Percentiles rank a stretch among this genome's conserved stretches.
phyloP scores from a whole-genome alignment of 345 rosid species.

The Citrus mangshanensis region DNA sequence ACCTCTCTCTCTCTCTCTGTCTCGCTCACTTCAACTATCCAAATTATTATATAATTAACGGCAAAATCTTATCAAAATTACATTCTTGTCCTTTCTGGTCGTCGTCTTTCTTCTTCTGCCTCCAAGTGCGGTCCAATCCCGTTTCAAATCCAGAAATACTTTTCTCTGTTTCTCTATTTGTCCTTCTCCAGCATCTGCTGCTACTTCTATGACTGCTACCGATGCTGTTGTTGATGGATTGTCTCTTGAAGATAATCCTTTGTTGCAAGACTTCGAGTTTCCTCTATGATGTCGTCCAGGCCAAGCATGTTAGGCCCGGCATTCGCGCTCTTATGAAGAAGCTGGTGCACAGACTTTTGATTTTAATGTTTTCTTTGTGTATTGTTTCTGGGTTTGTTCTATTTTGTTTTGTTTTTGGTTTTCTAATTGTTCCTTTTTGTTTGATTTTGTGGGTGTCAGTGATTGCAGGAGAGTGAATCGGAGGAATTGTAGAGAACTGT shows the following conservation, averaged over 20 bases:
- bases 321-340: constrained; percentile 60
- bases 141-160: constrained; percentile 27
- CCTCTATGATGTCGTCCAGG: constrained; percentile 59
- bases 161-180: constrained; percentile 14
- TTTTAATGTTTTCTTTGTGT: neutral
- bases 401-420: neutral
- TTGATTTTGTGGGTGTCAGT: neutral
- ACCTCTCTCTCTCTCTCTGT: too few species aligned
- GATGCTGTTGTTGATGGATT: constrained; percentile 22
- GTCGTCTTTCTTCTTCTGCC: constrained; percentile 43
- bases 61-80: constrained; percentile 31
- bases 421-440: too few species aligned
- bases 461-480: constrained; percentile 62
- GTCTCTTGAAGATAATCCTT: constrained; percentile 51
- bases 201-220: constrained; percentile 14
- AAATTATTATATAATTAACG: constrained; percentile 10
- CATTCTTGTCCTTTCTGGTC: constrained; percentile 51
- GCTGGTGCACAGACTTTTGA: constrained; percentile 34
- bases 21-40: neutral
- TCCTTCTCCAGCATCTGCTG: constrained; percentile 6
- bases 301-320: constrained; percentile 67
- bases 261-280: constrained; percentile 63
- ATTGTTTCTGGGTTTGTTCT: neutral
- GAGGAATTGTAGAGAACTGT: constrained; percentile 65
- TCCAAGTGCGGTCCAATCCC: neutral